A percentile compares a stretch with the other conserved stretches of the same genome.
These are phyloP conservation scores for Reticulascus tulasneorum DNA, from an alignment of 2,329 filamentous ascomycete species.

Conservation along the genomic window DNA sequence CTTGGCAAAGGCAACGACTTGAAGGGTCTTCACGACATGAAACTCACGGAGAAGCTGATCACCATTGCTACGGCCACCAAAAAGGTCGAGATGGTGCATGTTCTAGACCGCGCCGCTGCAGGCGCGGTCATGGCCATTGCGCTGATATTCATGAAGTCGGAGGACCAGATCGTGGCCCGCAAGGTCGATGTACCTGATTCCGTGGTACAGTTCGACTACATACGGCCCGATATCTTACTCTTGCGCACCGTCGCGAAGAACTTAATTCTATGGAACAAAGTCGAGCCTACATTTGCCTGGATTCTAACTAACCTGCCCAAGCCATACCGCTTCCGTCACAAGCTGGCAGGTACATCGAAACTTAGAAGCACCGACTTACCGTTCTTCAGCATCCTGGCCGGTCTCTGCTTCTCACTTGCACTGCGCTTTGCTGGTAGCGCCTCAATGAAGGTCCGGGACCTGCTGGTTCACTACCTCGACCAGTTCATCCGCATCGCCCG, in stretches of 20 bases:
- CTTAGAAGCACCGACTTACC: constrained; percentile 81
- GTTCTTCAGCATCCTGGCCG: constrained; percentile 87
- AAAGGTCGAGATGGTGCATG: constrained; percentile 86
- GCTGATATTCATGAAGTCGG: constrained; percentile 96
- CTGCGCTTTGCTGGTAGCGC: constrained; percentile 72
- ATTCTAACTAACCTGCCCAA: constrained; percentile 68
- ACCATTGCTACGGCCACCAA: constrained; percentile 83
- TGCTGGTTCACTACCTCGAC: constrained; percentile 80
- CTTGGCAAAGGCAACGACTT: constrained; percentile 85
- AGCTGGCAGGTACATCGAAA: constrained; percentile 53
- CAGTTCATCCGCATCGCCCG: constrained; percentile 76
- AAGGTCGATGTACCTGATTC: constrained; percentile 95
- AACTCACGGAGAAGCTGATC: constrained; percentile 81
- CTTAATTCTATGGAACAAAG: constrained; percentile 86
- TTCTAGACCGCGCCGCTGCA: constrained; percentile 87
- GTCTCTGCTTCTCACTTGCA: constrained; percentile 77
- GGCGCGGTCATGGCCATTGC: constrained; percentile 89
- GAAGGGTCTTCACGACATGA: constrained; percentile 88
- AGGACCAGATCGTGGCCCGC: constrained; percentile 77
- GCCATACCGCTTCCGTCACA: constrained; percentile 60
- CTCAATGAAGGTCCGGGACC: constrained; percentile 67
- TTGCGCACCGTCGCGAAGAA: constrained; percentile 86
- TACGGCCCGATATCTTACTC: constrained; percentile 88
- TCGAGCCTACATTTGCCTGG: constrained; percentile 71
- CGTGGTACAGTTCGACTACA: constrained; percentile 87